Evolutionary conservation across 345 rosid species (phyloP), one percentile per base, ranked within the genome.

Genomic region (Populus euphratica): DNA sequence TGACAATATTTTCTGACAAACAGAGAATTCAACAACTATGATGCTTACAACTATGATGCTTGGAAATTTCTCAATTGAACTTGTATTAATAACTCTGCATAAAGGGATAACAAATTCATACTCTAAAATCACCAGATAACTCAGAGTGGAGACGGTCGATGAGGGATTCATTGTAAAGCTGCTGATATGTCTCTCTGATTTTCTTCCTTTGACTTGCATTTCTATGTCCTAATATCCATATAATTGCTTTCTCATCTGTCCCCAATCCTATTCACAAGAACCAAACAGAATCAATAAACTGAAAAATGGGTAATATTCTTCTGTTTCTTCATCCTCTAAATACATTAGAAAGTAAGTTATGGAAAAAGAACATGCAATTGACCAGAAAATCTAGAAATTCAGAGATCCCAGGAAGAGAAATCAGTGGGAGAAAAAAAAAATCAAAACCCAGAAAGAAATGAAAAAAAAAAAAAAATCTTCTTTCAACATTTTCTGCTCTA

Each of bases 51-150:
- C 11, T 14, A 47, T 47, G 50, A 47, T 47, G 1, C 50, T 47
- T 14, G 17, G 50, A 47, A 47, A 14, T 47, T 12, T 44, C 50
- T 44, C 50, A 59, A 5, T 5, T 18, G 1, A 25, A 61, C 12
- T 39, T 69, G 20, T 21, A 41, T 41, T 39, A 2, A 69, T 25
- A 38, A 69, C 25, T 21, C 12, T 18, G 11, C 29, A 70, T 25
- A 36, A 49, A 65, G 16, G 14, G 50, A 54, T 20, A 31, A 49
- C 82, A 47, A 84, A 92, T 97, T 79, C 85, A 43, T 86, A 96
- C 99, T 79, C 85, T 70, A 75, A 91, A 96, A 88, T 93, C 93
- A 56, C 99, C 93, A 64, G 96, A 91, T 23, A 93, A 80, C 73
- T 96, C 98, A 36, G 93, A 87, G 61, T 78, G 3, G 49, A 93